Conservation (phyloP, 352 stramenopile genomes). For the Phytophthora tentaculata region DNA sequence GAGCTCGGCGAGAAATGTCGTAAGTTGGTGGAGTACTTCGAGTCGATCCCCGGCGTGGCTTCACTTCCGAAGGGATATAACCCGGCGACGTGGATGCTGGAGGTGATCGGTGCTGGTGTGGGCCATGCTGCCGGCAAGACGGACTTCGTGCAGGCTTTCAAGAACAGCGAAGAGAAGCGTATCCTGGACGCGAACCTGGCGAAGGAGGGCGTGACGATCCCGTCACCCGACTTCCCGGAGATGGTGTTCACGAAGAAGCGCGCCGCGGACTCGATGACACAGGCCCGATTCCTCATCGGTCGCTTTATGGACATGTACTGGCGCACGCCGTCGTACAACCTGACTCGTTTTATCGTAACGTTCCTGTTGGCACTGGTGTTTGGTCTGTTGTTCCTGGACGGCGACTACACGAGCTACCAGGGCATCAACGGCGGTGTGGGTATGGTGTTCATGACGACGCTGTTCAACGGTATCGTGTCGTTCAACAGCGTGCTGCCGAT, state of each 20-base stretch:
- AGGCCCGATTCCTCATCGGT: conserved; percentile 40
- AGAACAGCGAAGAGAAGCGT: conserved; percentile 33
- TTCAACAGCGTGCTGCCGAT: conserved; percentile 37
- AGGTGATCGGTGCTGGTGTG: conserved; percentile 50
- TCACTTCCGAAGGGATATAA: conserved; percentile 43
- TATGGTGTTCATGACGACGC: conserved; percentile 56
- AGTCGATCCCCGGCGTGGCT: conserved; percentile 29
- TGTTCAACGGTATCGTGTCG: conserved; percentile 79
- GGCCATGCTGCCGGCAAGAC: conserved; percentile 14
- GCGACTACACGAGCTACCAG: conserved; percentile 49
- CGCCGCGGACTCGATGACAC: conserved; percentile 38
- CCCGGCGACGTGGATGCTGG: conserved; percentile 69
- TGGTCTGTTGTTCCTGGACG: conserved; percentile 63
- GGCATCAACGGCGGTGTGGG: conserved; percentile 41
- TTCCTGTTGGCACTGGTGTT: conserved; percentile 42
- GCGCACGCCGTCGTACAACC: conserved; percentile 89
- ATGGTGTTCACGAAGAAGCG: conserved; percentile 48
- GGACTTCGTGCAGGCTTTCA: conserved; percentile 46
- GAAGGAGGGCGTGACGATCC: conserved; percentile 41
- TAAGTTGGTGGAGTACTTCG: conserved; percentile 42
- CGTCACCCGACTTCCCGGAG: conserved; percentile 34
- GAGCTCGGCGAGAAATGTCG: conserved; percentile 44
- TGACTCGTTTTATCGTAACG: conserved; percentile 61
- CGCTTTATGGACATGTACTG: conserved; percentile 82
- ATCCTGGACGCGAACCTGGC: conserved; percentile 32